Base-by-base conservation (phyloP, 2,329 filamentous ascomycete species). In the Exophiala lecanii-corni region DNA sequence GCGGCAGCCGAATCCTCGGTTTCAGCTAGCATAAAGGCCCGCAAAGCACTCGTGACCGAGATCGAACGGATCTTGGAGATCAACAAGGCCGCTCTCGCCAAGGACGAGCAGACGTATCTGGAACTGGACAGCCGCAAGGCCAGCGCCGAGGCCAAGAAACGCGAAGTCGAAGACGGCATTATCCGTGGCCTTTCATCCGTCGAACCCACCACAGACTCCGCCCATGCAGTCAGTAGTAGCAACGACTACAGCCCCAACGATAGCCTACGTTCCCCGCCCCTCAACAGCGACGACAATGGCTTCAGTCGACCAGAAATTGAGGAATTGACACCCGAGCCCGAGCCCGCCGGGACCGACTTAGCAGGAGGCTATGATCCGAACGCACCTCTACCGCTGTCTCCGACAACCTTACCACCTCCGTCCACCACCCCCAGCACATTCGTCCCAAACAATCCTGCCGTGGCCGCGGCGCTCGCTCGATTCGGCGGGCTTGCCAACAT, bases 1-100 rank as follows among this genome's bases (percentile, higher is more conserved):
- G 87, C 88, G 15, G 86, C 79, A 51, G 92, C 92, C 3, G 89
- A 98, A 65, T 86, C 81, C 41, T 89, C 91, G 1, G 85, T 97
- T 1, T 82, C 86, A 2, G 88, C 95, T 57, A 87, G 85, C 54
- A 87, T 98, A 61, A 89, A 91, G 60, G 87, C 89, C 2, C 82
- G 92, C 10, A 78, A 80, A 53, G 77, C 79, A 7, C 74, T 98
- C 19, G 82, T 97, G 26, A 75, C 78, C 19, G 88, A 82, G 1
- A 72, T 98, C 4, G 88, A 96, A 66, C 88, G 85, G 59, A 72
- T 97, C 9, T 73, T 97, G 1, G 79, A 84, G 41, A 76, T 77
- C 18, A 89, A 91, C 62, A 81, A 82, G 37, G 68, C 73, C 2
- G 81, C 82, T 25, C 69, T 96, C 3, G 73, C 75, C 1, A 73